A percentile compares a stretch with the other conserved stretches of the same genome.
These are phyloP conservation scores for Psilocybe sp. DNA, from an alignment of 768 basidiomycete genomes.

Conservation along the genomic window DNA sequence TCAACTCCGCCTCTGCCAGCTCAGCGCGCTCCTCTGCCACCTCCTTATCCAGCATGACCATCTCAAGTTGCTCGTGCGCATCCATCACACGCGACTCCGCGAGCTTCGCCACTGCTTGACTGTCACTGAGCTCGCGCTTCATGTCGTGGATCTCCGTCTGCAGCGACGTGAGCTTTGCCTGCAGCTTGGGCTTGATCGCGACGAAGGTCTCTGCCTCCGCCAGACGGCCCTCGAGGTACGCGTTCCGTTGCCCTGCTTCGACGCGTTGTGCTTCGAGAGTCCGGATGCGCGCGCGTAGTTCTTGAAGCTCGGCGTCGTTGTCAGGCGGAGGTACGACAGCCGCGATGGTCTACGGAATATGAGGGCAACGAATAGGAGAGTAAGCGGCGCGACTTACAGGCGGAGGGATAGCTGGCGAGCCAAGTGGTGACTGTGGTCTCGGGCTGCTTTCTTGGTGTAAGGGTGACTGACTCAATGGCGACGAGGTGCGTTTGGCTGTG, in stretches of 20 bases:
- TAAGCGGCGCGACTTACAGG: constrained; percentile 13
- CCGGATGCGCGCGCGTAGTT: constrained; percentile 78
- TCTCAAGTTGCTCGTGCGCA: constrained; percentile 87
- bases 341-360: not conserved
- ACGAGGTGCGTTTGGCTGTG: constrained; percentile 31
- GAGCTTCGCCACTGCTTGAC: constrained; percentile 69
- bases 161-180: constrained; percentile 79
- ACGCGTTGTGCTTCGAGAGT: constrained; percentile 84
- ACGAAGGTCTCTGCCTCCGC: constrained; percentile 83
- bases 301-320: constrained; percentile 70
- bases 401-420: constrained; percentile 14
- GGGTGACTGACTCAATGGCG: constrained; percentile 36
- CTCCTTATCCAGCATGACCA: constrained; percentile 94
- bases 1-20: constrained; percentile 71
- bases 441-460: constrained; percentile 19
- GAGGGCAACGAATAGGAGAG: not conserved
- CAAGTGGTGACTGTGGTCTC: constrained; percentile 21
- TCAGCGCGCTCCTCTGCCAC: constrained; percentile 94
- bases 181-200: constrained; percentile 83
- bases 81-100: constrained; percentile 73
- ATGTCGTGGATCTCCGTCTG: constrained; percentile 78
- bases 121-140: constrained; percentile 74
- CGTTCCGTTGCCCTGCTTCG: constrained; percentile 82
- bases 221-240: constrained; percentile 82
- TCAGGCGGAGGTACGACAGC: constrained; percentile 17